A percentile compares a stretch with the other conserved stretches of the same genome.
phyloP scores from a whole-genome alignment of 331 rosid genomes.

The Rosa hybrid region DNA sequence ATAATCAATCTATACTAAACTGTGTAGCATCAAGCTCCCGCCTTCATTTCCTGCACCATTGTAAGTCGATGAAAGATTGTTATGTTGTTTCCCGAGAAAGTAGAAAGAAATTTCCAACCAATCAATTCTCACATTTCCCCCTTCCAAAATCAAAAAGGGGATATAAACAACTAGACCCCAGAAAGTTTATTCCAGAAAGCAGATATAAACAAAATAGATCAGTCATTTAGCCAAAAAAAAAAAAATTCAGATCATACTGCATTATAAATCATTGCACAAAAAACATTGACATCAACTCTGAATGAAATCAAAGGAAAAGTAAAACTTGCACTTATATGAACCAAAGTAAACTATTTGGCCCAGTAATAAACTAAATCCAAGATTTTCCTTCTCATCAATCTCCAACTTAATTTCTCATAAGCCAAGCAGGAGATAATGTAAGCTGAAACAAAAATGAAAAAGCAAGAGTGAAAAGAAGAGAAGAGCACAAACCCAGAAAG shows the following conservation, averaged over 20 bases:
- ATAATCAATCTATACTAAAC: constrained; percentile 35
- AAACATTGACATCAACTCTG: background rate
- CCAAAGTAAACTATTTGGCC: constrained; percentile 9
- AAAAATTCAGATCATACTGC: constrained; percentile 5
- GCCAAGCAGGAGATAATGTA: constrained; percentile 18
- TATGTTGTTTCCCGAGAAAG: background rate
- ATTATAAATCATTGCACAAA: background rate
- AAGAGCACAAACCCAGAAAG: constrained; percentile 29
- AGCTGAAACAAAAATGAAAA: background rate
- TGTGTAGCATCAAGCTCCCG: constrained; percentile 32
- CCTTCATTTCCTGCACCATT: constrained; percentile 28
- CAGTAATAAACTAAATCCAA: constrained; percentile 14
- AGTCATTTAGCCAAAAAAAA: background rate
- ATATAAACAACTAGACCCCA: background rate
- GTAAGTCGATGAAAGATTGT: constrained; percentile 7
- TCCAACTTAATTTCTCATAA: no score
- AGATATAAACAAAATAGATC: background rate
- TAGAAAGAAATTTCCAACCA: background rate
- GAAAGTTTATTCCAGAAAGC: constrained; percentile 2
- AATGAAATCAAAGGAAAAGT: background rate
- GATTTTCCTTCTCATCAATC: constrained; percentile 5
- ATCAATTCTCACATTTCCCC: background rate
- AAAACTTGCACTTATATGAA: constrained; percentile 15
- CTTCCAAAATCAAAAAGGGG: background rate
- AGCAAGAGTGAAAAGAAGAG: constrained; percentile 9